Percentiles rank a stretch among this genome's conserved stretches.
Conservation (phyloP, 495 filamentous ascomycete genomes). For the Xylaria curta region DNA sequence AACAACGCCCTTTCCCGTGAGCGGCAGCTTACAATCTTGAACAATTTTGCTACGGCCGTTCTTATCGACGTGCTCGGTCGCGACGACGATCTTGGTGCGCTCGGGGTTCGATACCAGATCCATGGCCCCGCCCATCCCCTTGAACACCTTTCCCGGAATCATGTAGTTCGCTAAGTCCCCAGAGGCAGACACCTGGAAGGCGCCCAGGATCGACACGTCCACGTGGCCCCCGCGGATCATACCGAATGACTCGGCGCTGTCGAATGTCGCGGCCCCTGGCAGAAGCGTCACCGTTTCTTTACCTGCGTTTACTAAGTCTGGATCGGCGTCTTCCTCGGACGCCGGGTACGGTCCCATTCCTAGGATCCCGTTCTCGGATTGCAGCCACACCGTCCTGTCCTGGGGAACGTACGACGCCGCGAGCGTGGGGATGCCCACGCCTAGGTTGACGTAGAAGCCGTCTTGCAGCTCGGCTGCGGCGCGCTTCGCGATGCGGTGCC, state of each 20-base stretch:
- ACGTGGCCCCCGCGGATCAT: constrained; percentile 69
- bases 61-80: constrained; percentile 68
- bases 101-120: constrained; percentile 66
- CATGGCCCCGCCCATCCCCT: constrained; percentile 71
- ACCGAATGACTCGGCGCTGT: constrained; percentile 64
- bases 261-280: constrained; percentile 62
- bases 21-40: constrained; percentile 60
- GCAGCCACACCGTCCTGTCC: constrained; percentile 61
- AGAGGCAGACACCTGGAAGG: constrained; percentile 63
- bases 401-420: constrained; percentile 61
- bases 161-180: constrained; percentile 70
- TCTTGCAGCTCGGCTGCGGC: constrained; percentile 68
- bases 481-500: constrained; percentile 64
- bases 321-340: constrained; percentile 57
- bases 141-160: constrained; percentile 68
- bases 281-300: constrained; percentile 67
- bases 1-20: constrained; percentile 61
- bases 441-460: constrained; percentile 71
- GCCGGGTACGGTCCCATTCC: constrained; percentile 68
- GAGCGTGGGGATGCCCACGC: constrained; percentile 68
- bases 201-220: constrained; percentile 65
- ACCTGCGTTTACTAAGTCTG: constrained; percentile 67
- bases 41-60: constrained; percentile 65
- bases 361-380: constrained; percentile 67
- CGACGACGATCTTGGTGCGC: constrained; percentile 65